Evolutionary conservation across 2,329 filamentous ascomycete genomes (phyloP).

Genomic region (Phaeosphaeria sp.): DNA sequence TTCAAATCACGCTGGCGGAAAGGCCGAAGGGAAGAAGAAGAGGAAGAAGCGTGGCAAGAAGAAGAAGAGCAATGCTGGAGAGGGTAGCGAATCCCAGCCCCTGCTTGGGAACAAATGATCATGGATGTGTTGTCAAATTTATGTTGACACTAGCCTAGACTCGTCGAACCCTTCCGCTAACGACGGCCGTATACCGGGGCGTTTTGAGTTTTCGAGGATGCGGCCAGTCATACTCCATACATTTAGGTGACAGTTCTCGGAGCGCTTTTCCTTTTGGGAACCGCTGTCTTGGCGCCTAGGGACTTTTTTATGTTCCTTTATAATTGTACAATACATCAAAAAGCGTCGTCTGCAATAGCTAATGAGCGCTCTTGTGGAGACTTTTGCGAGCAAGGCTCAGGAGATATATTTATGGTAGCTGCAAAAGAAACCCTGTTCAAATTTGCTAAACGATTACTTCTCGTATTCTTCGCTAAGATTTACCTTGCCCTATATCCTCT

Average conservation of each 20-base stretch:
- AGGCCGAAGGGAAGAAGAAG: slow-evolving; percentile 41
- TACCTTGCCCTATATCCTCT: no score
- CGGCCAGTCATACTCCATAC: background rate
- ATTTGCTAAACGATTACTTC: no score
- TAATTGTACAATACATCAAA: slow-evolving; percentile 1
- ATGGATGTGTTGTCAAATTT: background rate
- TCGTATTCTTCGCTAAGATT: no score
- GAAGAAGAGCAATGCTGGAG: slow-evolving; percentile 41
- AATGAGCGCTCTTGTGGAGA: background rate
- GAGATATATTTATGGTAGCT: background rate
- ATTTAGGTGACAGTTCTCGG: background rate
- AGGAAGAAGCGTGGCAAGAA: slow-evolving; percentile 48
- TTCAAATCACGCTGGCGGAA: slow-evolving; percentile 27
- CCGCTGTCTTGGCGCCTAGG: background rate
- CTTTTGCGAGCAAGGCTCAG: background rate
- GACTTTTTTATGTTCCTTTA: background rate
- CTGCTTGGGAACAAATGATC: slow-evolving; percentile 31
- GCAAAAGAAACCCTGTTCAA: background rate
- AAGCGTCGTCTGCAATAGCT: background rate
- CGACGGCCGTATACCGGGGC: background rate
- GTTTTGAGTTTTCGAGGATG: slow-evolving; percentile 1
- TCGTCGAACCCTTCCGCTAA: background rate
- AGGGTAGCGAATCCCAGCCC: slow-evolving; percentile 39
- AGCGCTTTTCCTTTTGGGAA: background rate
- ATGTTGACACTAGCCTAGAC: background rate